Evolutionary conservation across 306 rosid species (phyloP).

Genomic region (Ammopiptanthus mongolicus): DNA sequence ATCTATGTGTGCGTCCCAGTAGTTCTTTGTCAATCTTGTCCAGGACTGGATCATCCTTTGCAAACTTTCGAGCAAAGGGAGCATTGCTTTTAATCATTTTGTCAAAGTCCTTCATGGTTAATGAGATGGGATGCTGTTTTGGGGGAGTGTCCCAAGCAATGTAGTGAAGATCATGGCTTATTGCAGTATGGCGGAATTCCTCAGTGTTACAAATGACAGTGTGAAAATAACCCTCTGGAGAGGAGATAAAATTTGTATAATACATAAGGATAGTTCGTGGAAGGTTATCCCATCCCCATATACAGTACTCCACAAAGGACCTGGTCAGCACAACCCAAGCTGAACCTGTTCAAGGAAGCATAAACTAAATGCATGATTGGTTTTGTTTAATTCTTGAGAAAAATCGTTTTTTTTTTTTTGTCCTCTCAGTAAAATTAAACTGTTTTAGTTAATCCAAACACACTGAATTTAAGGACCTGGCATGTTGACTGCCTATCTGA

Average conservation of each 20-base stretch:
- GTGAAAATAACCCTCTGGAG: conserved; percentile 92
- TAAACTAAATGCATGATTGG: not conserved
- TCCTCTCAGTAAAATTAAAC: not conserved
- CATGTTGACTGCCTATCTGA: not conserved
- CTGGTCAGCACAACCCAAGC: conserved; percentile 92
- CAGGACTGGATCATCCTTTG: conserved; percentile 67
- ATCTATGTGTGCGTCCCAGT: conserved; percentile 57
- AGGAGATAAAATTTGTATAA: conserved; percentile 82
- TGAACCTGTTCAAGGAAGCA: conserved; percentile 61
- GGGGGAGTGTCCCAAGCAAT: conserved; percentile 99
- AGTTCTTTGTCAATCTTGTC: conserved; percentile 91
- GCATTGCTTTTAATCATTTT: conserved; percentile 86
- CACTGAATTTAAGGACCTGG: not conserved
- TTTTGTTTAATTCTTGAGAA: not conserved
- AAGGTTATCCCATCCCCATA: conserved; percentile 98
- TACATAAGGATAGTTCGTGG: conserved; percentile 88
- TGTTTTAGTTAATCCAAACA: not conserved
- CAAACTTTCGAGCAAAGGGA: conserved; percentile 82
- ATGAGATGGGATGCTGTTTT: conserved; percentile 77
- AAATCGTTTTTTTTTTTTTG: no score
- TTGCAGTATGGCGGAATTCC: conserved; percentile 55
- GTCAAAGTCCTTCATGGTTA: conserved; percentile 74
- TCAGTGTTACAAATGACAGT: conserved; percentile 77
- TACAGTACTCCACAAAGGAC: conserved; percentile 78
- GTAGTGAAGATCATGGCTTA: conserved; percentile 95